These are phyloP conservation scores for Cryomyces minteri DNA, from an alignment of 495 filamentous ascomycete genomes.

Conservation along the genomic window DNA sequence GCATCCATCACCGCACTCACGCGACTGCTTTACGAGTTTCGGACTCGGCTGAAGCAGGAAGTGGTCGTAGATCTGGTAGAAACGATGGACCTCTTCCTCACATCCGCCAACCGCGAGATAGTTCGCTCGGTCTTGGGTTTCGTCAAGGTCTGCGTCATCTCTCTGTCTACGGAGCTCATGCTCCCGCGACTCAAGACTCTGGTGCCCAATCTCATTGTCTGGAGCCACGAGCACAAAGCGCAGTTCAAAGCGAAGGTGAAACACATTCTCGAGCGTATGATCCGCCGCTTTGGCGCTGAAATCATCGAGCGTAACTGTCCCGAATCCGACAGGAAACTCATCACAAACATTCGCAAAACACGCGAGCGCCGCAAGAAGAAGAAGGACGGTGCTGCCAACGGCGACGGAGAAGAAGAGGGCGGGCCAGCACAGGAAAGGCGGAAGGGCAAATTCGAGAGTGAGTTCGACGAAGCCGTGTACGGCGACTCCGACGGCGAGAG, in stretches of 20 bases:
- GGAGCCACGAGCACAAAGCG: slow-evolving; percentile 95
- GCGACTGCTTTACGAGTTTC: slow-evolving; percentile 80
- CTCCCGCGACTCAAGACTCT: slow-evolving; percentile 50
- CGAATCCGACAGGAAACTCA: slow-evolving; percentile 72
- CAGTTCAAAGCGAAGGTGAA: slow-evolving; percentile 93
- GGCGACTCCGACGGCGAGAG: slow-evolving; percentile 46
- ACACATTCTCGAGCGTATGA: slow-evolving; percentile 86
- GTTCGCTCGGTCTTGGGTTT: slow-evolving; percentile 86
- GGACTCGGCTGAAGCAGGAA: slow-evolving; percentile 32
- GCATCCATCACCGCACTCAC: slow-evolving; percentile 86
- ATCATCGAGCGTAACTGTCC: slow-evolving; percentile 56
- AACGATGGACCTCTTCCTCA: slow-evolving; percentile 87
- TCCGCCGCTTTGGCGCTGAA: slow-evolving; percentile 73
- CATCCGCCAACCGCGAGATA: slow-evolving; percentile 88
- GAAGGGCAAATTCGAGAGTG: slow-evolving; percentile 57
- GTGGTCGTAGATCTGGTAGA: slow-evolving; percentile 62
- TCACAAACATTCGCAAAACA: slow-evolving; percentile 84
- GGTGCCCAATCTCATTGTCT: slow-evolving; percentile 79
- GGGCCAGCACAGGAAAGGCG: slow-evolving; percentile 16
- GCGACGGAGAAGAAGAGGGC: slow-evolving; percentile 6
- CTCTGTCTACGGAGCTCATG: slow-evolving; percentile 58
- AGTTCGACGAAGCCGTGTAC: slow-evolving; percentile 90
- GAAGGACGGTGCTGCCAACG: slow-evolving; percentile 25
- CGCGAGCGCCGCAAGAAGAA: slow-evolving; percentile 79
- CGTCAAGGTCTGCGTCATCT: slow-evolving; percentile 85